These are phyloP conservation scores for Teratosphaeria epicoccoides DNA, from an alignment of 2,329 filamentous ascomycete species.

Conservation along the genomic window DNA sequence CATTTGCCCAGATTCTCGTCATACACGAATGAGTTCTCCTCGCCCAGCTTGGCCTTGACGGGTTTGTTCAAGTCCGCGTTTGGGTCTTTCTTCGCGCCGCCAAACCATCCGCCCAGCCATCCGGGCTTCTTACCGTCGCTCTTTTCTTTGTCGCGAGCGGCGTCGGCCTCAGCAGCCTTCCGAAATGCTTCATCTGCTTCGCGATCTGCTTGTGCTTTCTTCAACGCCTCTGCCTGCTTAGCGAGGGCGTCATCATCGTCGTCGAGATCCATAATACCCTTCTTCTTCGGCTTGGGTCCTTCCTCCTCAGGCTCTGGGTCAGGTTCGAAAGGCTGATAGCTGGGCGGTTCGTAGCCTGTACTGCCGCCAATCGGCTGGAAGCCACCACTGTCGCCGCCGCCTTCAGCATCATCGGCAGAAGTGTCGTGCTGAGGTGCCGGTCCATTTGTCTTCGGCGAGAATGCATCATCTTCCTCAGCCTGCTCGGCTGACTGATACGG, in stretches of 20 bases:
- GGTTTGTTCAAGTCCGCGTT: slow-evolving; percentile 48
- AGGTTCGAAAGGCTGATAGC: slow-evolving; percentile 39
- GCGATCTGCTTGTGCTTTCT: slow-evolving; percentile 44
- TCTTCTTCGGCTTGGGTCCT: slow-evolving; percentile 39
- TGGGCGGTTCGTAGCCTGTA: slow-evolving; percentile 40
- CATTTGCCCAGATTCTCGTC: slow-evolving; percentile 95
- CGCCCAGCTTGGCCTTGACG: slow-evolving; percentile 88
- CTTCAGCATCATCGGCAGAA: background rate
- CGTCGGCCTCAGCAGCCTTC: slow-evolving; percentile 64
- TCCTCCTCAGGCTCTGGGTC: slow-evolving; percentile 42
- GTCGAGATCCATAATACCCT: slow-evolving; percentile 69
- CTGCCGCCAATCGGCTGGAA: background rate
- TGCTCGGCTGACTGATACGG: background rate
- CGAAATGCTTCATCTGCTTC: slow-evolving; percentile 79
- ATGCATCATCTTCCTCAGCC: slow-evolving; percentile 5
- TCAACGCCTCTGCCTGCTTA: slow-evolving; percentile 40
- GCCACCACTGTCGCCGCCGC: background rate
- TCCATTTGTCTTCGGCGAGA: background rate
- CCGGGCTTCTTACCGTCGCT: slow-evolving; percentile 44
- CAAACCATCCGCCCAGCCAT: slow-evolving; percentile 79
- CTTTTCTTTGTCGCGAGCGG: slow-evolving; percentile 49
- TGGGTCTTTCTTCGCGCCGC: slow-evolving; percentile 48
- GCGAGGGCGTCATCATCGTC: slow-evolving; percentile 62
- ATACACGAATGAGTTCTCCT: slow-evolving; percentile 86
- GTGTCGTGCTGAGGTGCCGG: background rate